A percentile compares a stretch with the other conserved stretches of the same genome.
These are phyloP conservation scores for Lentinula boryana DNA, from an alignment of 768 basidiomycete genomes.

Conservation along the genomic window DNA sequence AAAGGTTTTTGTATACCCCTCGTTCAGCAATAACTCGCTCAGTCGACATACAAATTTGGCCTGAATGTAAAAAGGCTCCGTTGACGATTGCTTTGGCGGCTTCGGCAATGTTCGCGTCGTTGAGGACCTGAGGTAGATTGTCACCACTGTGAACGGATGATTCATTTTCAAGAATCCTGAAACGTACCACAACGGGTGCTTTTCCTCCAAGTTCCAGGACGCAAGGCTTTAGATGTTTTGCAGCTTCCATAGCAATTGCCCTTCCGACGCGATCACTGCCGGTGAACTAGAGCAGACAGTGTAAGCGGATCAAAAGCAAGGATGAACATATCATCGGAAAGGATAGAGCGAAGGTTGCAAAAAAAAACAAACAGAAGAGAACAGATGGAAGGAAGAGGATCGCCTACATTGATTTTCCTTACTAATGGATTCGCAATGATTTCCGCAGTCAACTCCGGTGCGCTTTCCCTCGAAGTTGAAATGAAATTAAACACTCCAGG, in stretches of 20 bases:
- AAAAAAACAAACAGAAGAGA: too few relatives aligned
- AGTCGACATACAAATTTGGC: slow-evolving; percentile 56
- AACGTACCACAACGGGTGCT: slow-evolving; percentile 41
- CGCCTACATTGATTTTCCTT: slow-evolving; percentile 45
- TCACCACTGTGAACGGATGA: too few relatives aligned
- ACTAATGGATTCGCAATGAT: slow-evolving; percentile 51
- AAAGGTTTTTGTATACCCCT: slow-evolving; percentile 28
- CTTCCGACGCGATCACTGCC: slow-evolving; percentile 50
- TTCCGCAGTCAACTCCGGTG: slow-evolving; percentile 30
- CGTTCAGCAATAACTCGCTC: slow-evolving; percentile 51
- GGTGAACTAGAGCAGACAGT: slow-evolving; percentile 41
- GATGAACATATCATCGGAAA: slow-evolving; percentile 7
- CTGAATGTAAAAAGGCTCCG: slow-evolving; percentile 40
- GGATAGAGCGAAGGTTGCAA: background rate
- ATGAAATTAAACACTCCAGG: slow-evolving; percentile 33
- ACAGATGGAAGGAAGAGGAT: background rate
- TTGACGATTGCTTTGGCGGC: slow-evolving; percentile 45
- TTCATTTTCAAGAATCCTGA: background rate
- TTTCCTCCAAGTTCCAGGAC: slow-evolving; percentile 44
- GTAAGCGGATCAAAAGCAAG: background rate
- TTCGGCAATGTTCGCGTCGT: slow-evolving; percentile 45
- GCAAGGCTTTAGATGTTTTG: slow-evolving; percentile 49
- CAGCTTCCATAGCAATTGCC: slow-evolving; percentile 45
- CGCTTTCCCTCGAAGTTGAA: slow-evolving; percentile 2
- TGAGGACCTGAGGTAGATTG: slow-evolving; percentile 29